Conservation (phyloP, 345 rosid species). For the Bruguiera parviflora region DNA sequence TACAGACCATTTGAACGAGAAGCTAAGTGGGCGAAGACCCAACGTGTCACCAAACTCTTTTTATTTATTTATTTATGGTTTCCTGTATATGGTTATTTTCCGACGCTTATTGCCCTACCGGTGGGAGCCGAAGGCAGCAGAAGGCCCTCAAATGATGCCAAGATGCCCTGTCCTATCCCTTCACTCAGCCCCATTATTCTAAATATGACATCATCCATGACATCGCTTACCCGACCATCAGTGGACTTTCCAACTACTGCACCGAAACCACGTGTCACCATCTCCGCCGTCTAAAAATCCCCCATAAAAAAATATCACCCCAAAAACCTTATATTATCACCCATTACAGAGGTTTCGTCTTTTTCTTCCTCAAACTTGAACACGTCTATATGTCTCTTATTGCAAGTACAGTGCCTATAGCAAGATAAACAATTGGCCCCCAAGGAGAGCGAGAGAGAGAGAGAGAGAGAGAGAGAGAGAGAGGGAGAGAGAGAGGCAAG, state of each 20-base stretch:
- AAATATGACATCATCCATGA: slow-evolving; percentile 46
- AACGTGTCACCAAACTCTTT: background rate
- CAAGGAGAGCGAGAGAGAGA: slow-evolving; percentile 1
- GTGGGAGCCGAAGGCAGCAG: slow-evolving; percentile 20
- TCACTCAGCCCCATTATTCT: slow-evolving; percentile 36
- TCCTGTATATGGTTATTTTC: background rate
- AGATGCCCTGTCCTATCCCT: slow-evolving; percentile 42
- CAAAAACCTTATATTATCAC: slow-evolving; percentile 24
- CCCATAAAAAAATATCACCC: background rate
- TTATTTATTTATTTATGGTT: background rate
- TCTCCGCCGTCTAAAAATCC: slow-evolving; percentile 34
- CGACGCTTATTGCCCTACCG: background rate
- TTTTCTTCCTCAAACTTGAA: slow-evolving; percentile 7
- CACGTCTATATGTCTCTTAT: background rate
- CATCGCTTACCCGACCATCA: slow-evolving; percentile 55
- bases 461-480: slow-evolving; percentile 8
- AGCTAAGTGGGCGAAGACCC: background rate
- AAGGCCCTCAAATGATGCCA: slow-evolving; percentile 23
- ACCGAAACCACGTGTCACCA: slow-evolving; percentile 44
- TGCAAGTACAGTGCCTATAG: background rate
- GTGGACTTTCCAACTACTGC: slow-evolving; percentile 31
- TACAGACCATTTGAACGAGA: background rate
- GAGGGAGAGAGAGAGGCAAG: background rate
- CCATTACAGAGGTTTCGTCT: slow-evolving; percentile 21
- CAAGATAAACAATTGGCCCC: background rate